These are phyloP conservation scores for Adansonia gregorii DNA, from an alignment of 441 rosid genomes.

Conservation along the genomic window DNA sequence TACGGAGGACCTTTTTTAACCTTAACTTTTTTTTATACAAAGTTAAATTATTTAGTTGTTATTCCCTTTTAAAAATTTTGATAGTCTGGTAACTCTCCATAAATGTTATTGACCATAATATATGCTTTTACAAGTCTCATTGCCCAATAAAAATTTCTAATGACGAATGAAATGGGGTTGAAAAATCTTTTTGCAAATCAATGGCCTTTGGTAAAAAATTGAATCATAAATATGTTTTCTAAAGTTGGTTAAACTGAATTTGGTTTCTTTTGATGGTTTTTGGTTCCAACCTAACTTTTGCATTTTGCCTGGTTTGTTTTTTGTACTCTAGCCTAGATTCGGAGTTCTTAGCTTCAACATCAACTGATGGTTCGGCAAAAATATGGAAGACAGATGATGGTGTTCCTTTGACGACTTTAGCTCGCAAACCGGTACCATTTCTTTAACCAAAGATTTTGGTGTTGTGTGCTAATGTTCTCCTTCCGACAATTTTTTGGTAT, in stretches of 20 bases:
- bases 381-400: conserved; percentile 96
- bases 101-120: background rate
- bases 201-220: background rate
- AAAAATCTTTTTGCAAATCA: background rate
- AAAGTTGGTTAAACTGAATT: background rate
- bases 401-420: conserved; percentile 64
- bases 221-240: background rate
- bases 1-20: background rate
- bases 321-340: conserved; percentile 77
- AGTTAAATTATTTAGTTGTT: background rate
- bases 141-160: background rate
- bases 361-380: conserved; percentile 93
- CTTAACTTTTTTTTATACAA: background rate
- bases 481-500: background rate
- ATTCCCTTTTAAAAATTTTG: background rate
- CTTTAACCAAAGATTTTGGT: background rate
- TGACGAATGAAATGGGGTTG: background rate
- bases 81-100: background rate
- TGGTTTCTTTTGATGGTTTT: background rate
- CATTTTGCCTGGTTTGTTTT: conserved; percentile 22
- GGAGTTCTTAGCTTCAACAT: conserved; percentile 86
- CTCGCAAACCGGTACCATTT: conserved; percentile 67
- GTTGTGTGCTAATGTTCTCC: background rate
- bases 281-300: conserved; percentile 7
- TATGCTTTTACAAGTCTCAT: background rate